These are phyloP conservation scores for Verticillium tricorpus DNA, from an alignment of 2,329 filamentous ascomycete species.

Conservation along the genomic window DNA sequence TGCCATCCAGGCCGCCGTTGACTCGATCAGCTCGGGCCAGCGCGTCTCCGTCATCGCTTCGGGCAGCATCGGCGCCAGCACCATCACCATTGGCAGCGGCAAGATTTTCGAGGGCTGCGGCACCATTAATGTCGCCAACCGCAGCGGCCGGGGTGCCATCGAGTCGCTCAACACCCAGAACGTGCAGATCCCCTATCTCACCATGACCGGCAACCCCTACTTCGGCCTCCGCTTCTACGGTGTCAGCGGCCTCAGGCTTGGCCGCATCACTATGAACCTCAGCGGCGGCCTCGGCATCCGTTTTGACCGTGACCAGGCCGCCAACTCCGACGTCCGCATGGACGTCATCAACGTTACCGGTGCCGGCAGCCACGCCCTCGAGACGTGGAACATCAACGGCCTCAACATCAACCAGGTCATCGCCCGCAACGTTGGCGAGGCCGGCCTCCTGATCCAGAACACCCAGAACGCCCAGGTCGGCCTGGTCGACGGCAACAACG, in stretches of 20 bases:
- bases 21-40: slow-evolving; percentile 45
- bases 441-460: slow-evolving; percentile 50
- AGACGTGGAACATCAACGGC: slow-evolving; percentile 56
- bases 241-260: slow-evolving; percentile 40
- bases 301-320: slow-evolving; percentile 50
- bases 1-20: slow-evolving; percentile 50
- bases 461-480: slow-evolving; percentile 48
- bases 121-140: slow-evolving; percentile 42
- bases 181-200: slow-evolving; percentile 51
- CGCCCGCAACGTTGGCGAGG: slow-evolving; percentile 49
- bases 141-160: slow-evolving; percentile 45
- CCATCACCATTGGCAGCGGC: slow-evolving; percentile 44
- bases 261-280: slow-evolving; percentile 50
- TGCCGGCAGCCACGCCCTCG: slow-evolving; percentile 51
- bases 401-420: slow-evolving; percentile 47
- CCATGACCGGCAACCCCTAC: slow-evolving; percentile 53
- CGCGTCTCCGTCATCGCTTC: slow-evolving; percentile 50
- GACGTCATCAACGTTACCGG: slow-evolving; percentile 46
- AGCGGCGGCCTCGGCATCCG: slow-evolving; percentile 50
- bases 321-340: slow-evolving; percentile 50
- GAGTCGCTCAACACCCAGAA: slow-evolving; percentile 42
- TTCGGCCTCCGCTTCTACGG: slow-evolving; percentile 54
- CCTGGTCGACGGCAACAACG: slow-evolving; percentile 52
- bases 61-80: slow-evolving; percentile 49
- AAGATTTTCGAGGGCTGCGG: slow-evolving; percentile 57